These are phyloP conservation scores for Solanum hybrid DNA, from an alignment of 305 asterid species.

Conservation along the genomic window DNA sequence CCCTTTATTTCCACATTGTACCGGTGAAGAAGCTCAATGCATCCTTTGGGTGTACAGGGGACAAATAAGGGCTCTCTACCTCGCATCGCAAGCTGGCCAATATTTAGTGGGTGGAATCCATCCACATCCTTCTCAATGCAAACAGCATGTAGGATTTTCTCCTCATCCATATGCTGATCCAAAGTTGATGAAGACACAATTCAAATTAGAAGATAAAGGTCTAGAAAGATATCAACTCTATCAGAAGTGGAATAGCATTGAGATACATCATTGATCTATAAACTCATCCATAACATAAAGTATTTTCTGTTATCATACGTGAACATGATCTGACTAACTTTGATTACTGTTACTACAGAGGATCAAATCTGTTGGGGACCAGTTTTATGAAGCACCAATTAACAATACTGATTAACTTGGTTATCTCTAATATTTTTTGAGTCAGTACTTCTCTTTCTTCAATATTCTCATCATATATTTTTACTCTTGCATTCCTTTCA, in stretches of 20 bases:
- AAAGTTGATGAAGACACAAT: neutral
- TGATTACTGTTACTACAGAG: neutral
- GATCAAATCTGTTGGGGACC: neutral
- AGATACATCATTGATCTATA: neutral
- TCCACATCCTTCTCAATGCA: constrained; percentile 88
- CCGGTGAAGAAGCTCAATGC: constrained; percentile 81
- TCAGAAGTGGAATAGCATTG: neutral
- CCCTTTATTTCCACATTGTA: constrained; percentile 69
- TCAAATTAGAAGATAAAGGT: neutral
- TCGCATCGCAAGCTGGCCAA: constrained; percentile 89
- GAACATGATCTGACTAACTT: neutral
- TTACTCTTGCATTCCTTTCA: neutral
- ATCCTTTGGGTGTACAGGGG: constrained; percentile 94
- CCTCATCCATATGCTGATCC: constrained; percentile 80
- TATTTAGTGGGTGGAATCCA: constrained; percentile 85
- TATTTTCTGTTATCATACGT: neutral
- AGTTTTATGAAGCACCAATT: neutral
- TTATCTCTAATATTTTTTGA: neutral
- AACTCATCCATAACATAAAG: neutral
- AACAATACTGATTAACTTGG: neutral
- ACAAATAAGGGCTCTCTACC: constrained; percentile 81
- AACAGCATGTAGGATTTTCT: constrained; percentile 68
- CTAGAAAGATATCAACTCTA: neutral
- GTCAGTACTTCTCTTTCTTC: neutral
- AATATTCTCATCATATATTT: neutral